Evolutionary conservation across 768 basidiomycete genomes (phyloP).

Genomic region (Calvatia gigantea): DNA sequence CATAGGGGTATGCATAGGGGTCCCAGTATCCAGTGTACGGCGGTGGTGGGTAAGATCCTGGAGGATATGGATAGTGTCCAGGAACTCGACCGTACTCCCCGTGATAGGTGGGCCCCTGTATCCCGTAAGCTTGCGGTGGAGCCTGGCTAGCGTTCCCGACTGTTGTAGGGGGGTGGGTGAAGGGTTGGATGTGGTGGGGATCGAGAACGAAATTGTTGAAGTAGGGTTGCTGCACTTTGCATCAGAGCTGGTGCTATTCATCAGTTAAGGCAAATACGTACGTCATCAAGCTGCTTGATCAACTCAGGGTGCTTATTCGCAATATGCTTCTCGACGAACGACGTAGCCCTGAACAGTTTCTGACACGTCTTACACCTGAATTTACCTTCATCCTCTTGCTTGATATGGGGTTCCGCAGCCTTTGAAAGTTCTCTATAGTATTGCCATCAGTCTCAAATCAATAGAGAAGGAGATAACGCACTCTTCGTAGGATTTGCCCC

Average conservation of each 20-base stretch:
- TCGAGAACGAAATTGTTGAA: slow-evolving; percentile 97
- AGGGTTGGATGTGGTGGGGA: slow-evolving; percentile 87
- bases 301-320: slow-evolving; percentile 91
- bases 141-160: slow-evolving; percentile 64
- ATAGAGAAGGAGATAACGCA: slow-evolving; percentile 30
- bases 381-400: slow-evolving; percentile 96
- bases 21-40: slow-evolving; percentile 44
- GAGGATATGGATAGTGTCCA: slow-evolving; percentile 23
- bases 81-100: slow-evolving; percentile 32
- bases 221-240: slow-evolving; percentile 61
- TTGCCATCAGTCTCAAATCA: slow-evolving; percentile 5
- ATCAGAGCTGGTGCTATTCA: slow-evolving; percentile 1
- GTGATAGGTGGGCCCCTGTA: slow-evolving; percentile 55
- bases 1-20: slow-evolving; percentile 33
- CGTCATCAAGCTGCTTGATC: slow-evolving; percentile 81
- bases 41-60: slow-evolving; percentile 43
- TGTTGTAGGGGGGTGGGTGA: slow-evolving; percentile 70
- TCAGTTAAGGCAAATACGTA: slow-evolving; percentile 25
- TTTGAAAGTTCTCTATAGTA: slow-evolving; percentile 72
- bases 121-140: slow-evolving; percentile 83
- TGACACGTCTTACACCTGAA: slow-evolving; percentile 95
- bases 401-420: slow-evolving; percentile 75
- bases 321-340: slow-evolving; percentile 98
- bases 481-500: slow-evolving; percentile 90
- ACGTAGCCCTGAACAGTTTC: slow-evolving; percentile 96